A percentile compares a stretch with the other conserved stretches of the same genome.
These are phyloP conservation scores for Rhazya stricta DNA, from an alignment of 257 asterid genomes.

Conservation along the genomic window DNA sequence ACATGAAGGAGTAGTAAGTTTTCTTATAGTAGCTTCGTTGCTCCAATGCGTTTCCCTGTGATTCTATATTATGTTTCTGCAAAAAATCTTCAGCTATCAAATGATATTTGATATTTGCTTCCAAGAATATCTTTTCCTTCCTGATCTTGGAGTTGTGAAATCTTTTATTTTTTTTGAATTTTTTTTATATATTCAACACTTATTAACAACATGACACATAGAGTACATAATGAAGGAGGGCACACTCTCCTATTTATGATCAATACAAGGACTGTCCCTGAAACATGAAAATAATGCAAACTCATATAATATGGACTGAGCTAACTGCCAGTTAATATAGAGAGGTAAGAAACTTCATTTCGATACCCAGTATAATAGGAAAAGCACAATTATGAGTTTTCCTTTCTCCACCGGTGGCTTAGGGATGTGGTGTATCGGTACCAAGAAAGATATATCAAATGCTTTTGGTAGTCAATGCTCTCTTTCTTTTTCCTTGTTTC, in stretches of 20 bases:
- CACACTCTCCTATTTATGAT: neutral
- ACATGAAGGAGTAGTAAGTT: slow-evolving; percentile 67
- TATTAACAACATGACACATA: neutral
- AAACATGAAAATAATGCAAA: neutral
- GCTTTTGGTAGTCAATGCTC: no score
- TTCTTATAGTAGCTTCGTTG: slow-evolving; percentile 19
- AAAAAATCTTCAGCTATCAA: neutral
- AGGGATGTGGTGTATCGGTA: neutral
- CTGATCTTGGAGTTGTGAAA: neutral
- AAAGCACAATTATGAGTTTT: neutral
- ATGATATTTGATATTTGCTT: neutral
- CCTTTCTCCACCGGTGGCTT: neutral
- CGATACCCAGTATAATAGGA: neutral
- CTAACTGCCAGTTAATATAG: no score
- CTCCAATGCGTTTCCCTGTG: neutral
- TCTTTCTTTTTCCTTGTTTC: no score
- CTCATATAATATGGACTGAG: neutral
- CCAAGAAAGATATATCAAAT: neutral
- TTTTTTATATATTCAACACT: neutral
- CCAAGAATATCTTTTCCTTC: neutral
- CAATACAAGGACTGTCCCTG: neutral
- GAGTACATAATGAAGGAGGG: neutral
- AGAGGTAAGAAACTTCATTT: no score
- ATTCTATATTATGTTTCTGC: neutral
- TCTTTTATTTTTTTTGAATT: neutral